Conservation (phyloP, 305 asterid genomes). For the Fraxinus ornus region DNA sequence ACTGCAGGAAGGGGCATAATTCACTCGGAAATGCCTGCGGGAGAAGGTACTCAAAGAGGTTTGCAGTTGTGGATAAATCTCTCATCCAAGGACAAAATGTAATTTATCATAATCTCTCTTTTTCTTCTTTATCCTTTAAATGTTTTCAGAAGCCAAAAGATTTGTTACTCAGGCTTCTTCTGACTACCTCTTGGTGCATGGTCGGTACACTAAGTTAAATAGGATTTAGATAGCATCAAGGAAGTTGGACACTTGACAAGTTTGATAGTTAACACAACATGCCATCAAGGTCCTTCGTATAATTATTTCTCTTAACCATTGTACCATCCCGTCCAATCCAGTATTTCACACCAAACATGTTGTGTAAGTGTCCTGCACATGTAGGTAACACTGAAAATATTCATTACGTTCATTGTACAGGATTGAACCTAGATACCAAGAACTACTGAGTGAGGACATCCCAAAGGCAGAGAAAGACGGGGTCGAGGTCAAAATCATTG, state of each 20-base stretch:
- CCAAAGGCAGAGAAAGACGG: constrained; percentile 70
- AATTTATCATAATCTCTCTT: constrained; percentile 17
- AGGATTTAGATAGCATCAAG: not conserved
- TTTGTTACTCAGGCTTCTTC: not conserved
- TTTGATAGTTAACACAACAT: not conserved
- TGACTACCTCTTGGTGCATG: not conserved
- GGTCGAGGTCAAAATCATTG: constrained; percentile 71
- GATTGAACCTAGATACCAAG: constrained; percentile 90
- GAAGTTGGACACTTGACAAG: not conserved
- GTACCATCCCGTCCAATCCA: not conserved
- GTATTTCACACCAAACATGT: not conserved
- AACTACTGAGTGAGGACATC: constrained; percentile 55
- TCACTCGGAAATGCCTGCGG: constrained; percentile 97
- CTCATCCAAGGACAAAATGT: constrained; percentile 85
- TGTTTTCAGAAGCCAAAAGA: not conserved
- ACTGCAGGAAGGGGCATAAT: constrained; percentile 95
- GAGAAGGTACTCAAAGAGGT: constrained; percentile 66
- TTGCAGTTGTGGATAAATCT: constrained; percentile 93
- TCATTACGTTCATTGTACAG: constrained; percentile 30
- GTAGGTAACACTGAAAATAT: not conserved
- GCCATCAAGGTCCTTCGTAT: not conserved
- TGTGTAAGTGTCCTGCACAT: not conserved
- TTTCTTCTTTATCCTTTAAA: not conserved
- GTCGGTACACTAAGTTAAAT: not conserved
- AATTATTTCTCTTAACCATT: not conserved